phyloP scores from a whole-genome alignment of 306 rosid species.

The Oxytropis ochrocephala region DNA sequence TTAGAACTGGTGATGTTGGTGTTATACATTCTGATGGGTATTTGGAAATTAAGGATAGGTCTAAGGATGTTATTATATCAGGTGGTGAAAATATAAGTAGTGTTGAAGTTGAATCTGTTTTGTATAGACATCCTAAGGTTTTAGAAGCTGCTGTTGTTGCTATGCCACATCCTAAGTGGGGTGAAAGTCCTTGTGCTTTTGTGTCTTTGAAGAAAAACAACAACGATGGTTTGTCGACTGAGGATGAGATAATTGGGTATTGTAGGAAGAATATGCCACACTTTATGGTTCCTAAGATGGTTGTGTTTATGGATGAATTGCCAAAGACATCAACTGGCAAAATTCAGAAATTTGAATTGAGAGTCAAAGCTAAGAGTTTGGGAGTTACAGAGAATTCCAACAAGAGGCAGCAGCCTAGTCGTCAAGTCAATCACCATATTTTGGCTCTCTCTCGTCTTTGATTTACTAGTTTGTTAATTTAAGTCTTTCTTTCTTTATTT shows the following conservation, averaged over 20 bases:
- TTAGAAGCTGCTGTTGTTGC: slow-evolving; percentile 91
- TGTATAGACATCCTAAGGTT: slow-evolving; percentile 61
- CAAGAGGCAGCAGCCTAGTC: not conserved
- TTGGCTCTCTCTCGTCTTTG: slow-evolving; percentile 61
- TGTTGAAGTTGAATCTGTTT: slow-evolving; percentile 59
- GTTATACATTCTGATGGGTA: slow-evolving; percentile 80
- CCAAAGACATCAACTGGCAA: slow-evolving; percentile 42
- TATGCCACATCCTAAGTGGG: slow-evolving; percentile 85
- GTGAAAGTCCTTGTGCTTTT: slow-evolving; percentile 91
- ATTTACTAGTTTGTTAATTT: not conserved
- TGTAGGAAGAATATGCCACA: slow-evolving; percentile 40
- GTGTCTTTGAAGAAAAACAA: slow-evolving; percentile 24
- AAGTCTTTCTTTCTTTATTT: not conserved
- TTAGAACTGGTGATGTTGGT: slow-evolving; percentile 77
- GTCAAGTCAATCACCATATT: slow-evolving; percentile 18
- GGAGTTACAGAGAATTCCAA: not conserved
- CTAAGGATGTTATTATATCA: slow-evolving; percentile 82
- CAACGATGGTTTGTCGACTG: not conserved
- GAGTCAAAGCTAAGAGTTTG: slow-evolving; percentile 26
- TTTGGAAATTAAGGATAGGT: slow-evolving; percentile 79
- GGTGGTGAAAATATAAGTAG: slow-evolving; percentile 94
- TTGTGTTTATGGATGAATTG: slow-evolving; percentile 35
- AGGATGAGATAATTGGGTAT: slow-evolving; percentile 21
- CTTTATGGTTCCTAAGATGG: slow-evolving; percentile 42
- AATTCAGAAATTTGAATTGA: slow-evolving; percentile 35